These are phyloP conservation scores for Dryas octopetala DNA, from an alignment of 306 rosid species.

Conservation along the genomic window DNA sequence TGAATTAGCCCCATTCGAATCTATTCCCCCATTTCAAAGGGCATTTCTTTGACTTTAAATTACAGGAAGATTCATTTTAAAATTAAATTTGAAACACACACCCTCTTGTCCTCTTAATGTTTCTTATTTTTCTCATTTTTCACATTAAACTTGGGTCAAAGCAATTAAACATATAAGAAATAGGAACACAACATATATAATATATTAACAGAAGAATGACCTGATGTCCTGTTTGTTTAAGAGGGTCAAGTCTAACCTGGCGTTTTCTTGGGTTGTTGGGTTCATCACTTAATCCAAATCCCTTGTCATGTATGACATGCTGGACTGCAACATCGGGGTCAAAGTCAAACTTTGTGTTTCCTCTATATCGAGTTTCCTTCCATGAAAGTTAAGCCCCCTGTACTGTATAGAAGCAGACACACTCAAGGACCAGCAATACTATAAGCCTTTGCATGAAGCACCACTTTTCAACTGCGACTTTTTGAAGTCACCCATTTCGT, in stretches of 20 bases:
- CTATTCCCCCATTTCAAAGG: not conserved
- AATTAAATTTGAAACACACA: too few species aligned
- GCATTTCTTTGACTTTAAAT: not conserved
- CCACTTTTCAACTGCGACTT: too few species aligned
- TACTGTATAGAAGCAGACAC: too few species aligned
- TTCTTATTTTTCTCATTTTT: not conserved
- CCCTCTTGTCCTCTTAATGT: not conserved
- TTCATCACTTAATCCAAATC: not conserved
- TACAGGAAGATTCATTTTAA: too few species aligned
- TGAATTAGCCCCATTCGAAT: not conserved
- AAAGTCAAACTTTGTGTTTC: slow-evolving; percentile 5
- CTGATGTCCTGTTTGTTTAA: not conserved
- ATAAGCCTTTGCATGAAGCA: too few species aligned
- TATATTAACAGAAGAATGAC: not conserved
- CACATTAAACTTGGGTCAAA: not conserved
- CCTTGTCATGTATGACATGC: not conserved
- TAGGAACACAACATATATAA: not conserved
- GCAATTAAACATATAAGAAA: not conserved
- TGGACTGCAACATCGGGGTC: too few species aligned
- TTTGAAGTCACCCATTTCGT: not conserved
- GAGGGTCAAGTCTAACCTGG: not conserved
- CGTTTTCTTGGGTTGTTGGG: too few species aligned
- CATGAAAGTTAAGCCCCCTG: too few species aligned
- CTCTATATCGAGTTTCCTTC: not conserved
- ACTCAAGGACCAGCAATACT: too few species aligned